phyloP scores from a whole-genome alignment of 148 eudicot genomes.

The Rhododendron simsii region DNA sequence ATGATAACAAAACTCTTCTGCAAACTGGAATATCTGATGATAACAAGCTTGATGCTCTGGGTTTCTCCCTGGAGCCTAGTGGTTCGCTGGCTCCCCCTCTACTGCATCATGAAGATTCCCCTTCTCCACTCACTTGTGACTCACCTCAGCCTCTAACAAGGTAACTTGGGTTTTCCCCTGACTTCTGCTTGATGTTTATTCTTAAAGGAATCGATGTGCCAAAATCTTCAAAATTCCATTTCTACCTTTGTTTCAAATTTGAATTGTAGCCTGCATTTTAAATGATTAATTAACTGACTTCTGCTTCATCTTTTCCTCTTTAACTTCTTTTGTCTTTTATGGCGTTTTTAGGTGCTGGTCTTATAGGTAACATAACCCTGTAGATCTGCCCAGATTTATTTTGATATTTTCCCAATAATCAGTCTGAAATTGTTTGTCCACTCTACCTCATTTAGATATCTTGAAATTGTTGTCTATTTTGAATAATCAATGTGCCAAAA shows the following conservation, averaged over 20 bases:
- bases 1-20: slow-evolving; percentile 66
- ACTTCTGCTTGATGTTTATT: background rate
- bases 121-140: slow-evolving; percentile 31
- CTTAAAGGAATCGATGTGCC: too few species aligned
- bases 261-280: too few species aligned
- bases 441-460: too few species aligned
- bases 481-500: too few species aligned
- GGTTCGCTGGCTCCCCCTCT: slow-evolving; percentile 29
- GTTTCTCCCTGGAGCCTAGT: slow-evolving; percentile 77
- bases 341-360: background rate
- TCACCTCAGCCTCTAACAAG: slow-evolving; percentile 42
- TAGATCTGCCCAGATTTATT: background rate
- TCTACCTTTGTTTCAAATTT: too few species aligned
- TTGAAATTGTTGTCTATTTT: too few species aligned
- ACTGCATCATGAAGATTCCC: slow-evolving; percentile 38
- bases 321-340: background rate
- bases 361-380: background rate
- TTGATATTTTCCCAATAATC: background rate
- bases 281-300: too few species aligned
- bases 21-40: slow-evolving; percentile 79
- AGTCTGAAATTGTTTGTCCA: too few species aligned
- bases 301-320: background rate
- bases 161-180: slow-evolving; percentile 28
- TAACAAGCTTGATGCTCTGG: slow-evolving; percentile 61
- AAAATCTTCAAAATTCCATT: too few species aligned